Evolutionary conservation across 2,329 filamentous ascomycete genomes (phyloP), one percentile per base, ranked within the genome.

Genomic region (Paecilomyces sp.): DNA sequence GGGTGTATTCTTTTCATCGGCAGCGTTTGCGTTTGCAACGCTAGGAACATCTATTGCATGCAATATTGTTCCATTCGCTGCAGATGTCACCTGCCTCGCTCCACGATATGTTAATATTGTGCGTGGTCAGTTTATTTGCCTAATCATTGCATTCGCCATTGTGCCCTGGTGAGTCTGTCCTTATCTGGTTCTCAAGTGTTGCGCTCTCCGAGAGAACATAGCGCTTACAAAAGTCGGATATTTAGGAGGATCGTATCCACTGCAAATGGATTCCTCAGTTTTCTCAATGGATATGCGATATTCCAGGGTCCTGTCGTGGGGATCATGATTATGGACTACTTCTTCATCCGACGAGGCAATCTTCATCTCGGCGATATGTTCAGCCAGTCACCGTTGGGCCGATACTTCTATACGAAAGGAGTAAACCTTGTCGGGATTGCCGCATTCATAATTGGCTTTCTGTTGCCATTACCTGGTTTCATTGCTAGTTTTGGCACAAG

Each of bases 271-370:
- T 69, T 67, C 60, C 58, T 67, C 57, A 62, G 59, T 52, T 67
- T 67, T 54, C 56, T 68, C 12, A 58, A 58, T 36, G 61, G 65
- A 31, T 69, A 67, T 58, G 63, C 59, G 31, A 64, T 68, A 53
- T 69, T 68, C 60, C 66, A 68, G 41, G 63, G 55, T 25, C 57
- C 61, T 50, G 57, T 63, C 22, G 61, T 60, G 47, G 58, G 58
- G n/a, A 69, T 70, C 12, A 74, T 75, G 61, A 65, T 75, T 6
- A 66, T 71, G 24, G 75, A 77, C 60, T 77, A 75, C 60, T 66
- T 67, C 54, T 36, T 73, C 52, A 66, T 71, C 0, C 66, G 71
- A 28, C 68, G 60, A 9, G 72, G 74, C 12, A 74, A 74, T 57
- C 57, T 75, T 4, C 64, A 72, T 51, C 63, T 75, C 1, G 66